Evolutionary conservation across 768 basidiomycete genomes (phyloP), one percentile per base, ranked within the genome.

Genomic region (Russula olivacea): DNA sequence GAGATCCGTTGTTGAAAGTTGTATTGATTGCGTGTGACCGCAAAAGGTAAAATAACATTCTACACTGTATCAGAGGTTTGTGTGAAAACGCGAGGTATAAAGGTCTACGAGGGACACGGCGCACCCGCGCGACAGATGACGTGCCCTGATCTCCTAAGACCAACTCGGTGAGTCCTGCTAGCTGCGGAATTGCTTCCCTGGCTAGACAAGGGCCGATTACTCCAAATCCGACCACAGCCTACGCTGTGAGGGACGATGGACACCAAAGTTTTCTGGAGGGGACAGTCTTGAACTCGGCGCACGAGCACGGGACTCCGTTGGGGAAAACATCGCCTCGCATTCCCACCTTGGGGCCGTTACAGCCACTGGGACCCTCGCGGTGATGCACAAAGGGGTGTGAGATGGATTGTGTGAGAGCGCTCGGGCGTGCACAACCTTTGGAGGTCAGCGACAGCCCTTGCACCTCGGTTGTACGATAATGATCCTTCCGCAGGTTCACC

Each of bases 181-280:
- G 82, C 85, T 91, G 89, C 89, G 83, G 85, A 91, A 91, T 91
- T 86, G 79, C 89, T 91, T 91, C 85, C 88, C 89, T 91, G 85
- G 86, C 82, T 85, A 78, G 82, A 83, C 86, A 84, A 82, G 87
- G 82, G 76, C 85, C 75, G 71, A 87, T 91, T 91, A 91, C 87
- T 87, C 89, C 86, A 85, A 84, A 81, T 77, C 74, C 79, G 64
- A 67, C 79, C 86, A 82, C 73, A 38, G 76, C 82, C 85, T 91
- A 75, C 84, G 80, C 73, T 64, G 75, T 79, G 83, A 80, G 77
- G 78, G 75, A 80, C 80, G 81, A 83, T 81, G 85, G 83, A 80
- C 76, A 87, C 74, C 89, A 88, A 90, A 91, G 87, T 90, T 91
- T 89, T 91, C 89, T 84, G 87, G 88, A 90, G 89, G 88, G 87